phyloP scores from a whole-genome alignment of 495 filamentous ascomycete genomes.

The Friedmanniomyces simplex region DNA sequence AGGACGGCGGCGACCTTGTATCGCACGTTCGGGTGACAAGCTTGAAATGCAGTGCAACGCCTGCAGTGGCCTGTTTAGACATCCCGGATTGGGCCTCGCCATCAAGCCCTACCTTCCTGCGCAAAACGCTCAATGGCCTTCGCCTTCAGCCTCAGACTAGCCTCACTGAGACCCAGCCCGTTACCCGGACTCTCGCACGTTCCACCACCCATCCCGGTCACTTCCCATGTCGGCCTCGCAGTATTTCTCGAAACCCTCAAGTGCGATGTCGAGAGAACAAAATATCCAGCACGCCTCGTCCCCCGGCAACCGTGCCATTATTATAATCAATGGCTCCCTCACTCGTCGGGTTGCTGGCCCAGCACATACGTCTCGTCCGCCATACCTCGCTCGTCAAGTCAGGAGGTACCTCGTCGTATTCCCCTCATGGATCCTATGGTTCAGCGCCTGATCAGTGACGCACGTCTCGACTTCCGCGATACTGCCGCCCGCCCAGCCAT shows the following conservation, averaged over 20 bases:
- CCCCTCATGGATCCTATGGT: background rate
- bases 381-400: background rate
- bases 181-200: background rate
- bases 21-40: too few species aligned
- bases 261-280: background rate
- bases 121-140: too few species aligned
- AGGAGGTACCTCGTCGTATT: background rate
- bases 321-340: background rate
- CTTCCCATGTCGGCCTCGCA: background rate
- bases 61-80: too few species aligned
- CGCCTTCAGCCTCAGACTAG: too few species aligned
- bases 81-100: too few species aligned
- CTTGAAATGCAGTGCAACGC: too few species aligned
- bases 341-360: background rate
- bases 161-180: too few species aligned
- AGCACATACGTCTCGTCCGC: background rate
- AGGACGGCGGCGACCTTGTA: too few species aligned
- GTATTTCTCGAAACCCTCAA: background rate
- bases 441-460: background rate
- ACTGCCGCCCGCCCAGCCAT: background rate
- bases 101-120: too few species aligned
- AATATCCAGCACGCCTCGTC: background rate
- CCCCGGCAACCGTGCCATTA: background rate
- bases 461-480: background rate
- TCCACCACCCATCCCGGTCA: background rate